Evolutionary conservation across 2,329 filamentous ascomycete genomes (phyloP).

Genomic region (Aspergillus ochraceus): DNA sequence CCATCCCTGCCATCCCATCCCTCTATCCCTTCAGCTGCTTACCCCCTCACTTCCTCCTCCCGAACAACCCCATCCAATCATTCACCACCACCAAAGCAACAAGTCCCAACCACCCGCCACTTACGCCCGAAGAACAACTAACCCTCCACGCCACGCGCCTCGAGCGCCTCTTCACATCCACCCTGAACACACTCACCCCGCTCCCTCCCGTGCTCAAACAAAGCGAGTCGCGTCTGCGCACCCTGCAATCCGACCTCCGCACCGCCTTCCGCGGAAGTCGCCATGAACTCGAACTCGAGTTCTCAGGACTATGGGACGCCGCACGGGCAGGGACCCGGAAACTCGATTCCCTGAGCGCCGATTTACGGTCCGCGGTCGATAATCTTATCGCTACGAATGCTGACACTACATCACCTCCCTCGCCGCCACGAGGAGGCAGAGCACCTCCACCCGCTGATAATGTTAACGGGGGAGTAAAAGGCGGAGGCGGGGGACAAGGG

Average conservation of each 20-base stretch:
- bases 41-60: slow-evolving; percentile 11
- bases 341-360: slow-evolving; percentile 36
- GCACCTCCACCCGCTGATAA: slow-evolving; percentile 11
- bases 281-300: slow-evolving; percentile 40
- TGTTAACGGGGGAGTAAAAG: not conserved
- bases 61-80: not conserved
- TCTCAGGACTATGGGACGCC: slow-evolving; percentile 34
- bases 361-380: slow-evolving; percentile 37
- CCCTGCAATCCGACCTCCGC: slow-evolving; percentile 28
- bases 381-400: slow-evolving; percentile 28
- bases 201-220: slow-evolving; percentile 23
- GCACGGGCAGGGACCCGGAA: slow-evolving; percentile 32
- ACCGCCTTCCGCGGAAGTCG: slow-evolving; percentile 28
- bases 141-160: slow-evolving; percentile 1
- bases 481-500: not conserved
- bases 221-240: slow-evolving; percentile 30
- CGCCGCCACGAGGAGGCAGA: no score
- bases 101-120: not conserved
- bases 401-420: not conserved
- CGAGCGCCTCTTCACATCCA: slow-evolving; percentile 10
- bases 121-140: not conserved
- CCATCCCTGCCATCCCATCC: slow-evolving; percentile 21
- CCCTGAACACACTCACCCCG: slow-evolving; percentile 6
- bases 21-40: slow-evolving; percentile 32
- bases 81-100: not conserved